A percentile compares a stretch with the other conserved stretches of the same genome.
Evolutionary conservation across 1,139 yeast species (phyloP).

Genomic region (Geotrichum siamense): DNA sequence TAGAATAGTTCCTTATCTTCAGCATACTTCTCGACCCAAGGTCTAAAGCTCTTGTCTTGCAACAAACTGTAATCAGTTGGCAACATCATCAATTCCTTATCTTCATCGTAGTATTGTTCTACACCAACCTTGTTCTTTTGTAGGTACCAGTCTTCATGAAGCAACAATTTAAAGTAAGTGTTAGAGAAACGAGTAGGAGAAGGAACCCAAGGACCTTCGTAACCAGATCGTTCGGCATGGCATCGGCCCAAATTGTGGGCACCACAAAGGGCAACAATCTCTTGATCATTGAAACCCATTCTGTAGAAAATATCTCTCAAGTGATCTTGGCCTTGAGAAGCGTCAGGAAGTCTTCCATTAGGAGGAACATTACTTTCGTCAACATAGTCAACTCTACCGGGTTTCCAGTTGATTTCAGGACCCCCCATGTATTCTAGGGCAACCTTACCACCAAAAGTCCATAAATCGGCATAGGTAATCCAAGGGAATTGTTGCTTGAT

Average conservation of each 20-base stretch:
- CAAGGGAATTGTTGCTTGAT: slow-evolving; percentile 50
- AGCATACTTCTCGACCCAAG: slow-evolving; percentile 51
- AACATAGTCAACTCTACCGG: slow-evolving; percentile 55
- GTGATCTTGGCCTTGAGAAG: slow-evolving; percentile 47
- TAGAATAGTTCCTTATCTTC: slow-evolving; percentile 46
- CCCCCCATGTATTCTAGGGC: slow-evolving; percentile 60
- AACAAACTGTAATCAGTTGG: slow-evolving; percentile 56
- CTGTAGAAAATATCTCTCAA: slow-evolving; percentile 48
- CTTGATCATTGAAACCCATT: slow-evolving; percentile 58
- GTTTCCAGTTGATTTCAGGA: slow-evolving; percentile 49
- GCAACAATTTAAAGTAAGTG: slow-evolving; percentile 63
- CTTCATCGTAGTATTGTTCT: slow-evolving; percentile 69
- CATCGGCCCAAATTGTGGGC: slow-evolving; percentile 63
- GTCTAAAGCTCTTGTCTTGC: slow-evolving; percentile 42
- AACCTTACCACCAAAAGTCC: slow-evolving; percentile 58
- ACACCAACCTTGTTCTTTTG: slow-evolving; percentile 49
- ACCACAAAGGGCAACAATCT: slow-evolving; percentile 56
- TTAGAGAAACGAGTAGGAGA: slow-evolving; percentile 75
- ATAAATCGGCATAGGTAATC: slow-evolving; percentile 58
- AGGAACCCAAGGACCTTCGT: slow-evolving; percentile 89
- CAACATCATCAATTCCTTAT: slow-evolving; percentile 55
- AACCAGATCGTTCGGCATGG: slow-evolving; percentile 53
- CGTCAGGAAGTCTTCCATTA: slow-evolving; percentile 57
- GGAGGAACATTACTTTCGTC: slow-evolving; percentile 50
- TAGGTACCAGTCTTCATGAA: slow-evolving; percentile 69